phyloP scores from a whole-genome alignment of 441 rosid species.

The Erysimum pusillum region DNA sequence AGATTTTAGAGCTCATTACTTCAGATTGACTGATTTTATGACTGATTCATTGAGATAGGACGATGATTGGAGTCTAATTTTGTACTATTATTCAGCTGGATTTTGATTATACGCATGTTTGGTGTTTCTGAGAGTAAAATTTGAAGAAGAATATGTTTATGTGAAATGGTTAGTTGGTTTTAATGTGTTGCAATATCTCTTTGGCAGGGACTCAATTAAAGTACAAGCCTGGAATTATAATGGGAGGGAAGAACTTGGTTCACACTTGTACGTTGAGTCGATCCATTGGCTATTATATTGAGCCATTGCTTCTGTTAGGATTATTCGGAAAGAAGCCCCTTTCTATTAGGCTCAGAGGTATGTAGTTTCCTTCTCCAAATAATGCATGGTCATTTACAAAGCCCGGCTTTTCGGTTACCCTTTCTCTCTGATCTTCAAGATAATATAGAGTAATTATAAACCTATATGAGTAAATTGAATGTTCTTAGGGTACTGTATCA shows the following conservation, averaged over 20 bases:
- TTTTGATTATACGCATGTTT: not conserved
- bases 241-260: slow-evolving; percentile 77
- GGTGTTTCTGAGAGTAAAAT: not conserved
- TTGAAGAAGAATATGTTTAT: not conserved
- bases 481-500: not conserved
- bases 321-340: slow-evolving; percentile 80
- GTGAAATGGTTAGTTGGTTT: slow-evolving; percentile 6
- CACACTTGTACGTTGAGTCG: slow-evolving; percentile 78
- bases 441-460: not conserved
- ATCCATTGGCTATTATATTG: slow-evolving; percentile 84
- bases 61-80: not conserved
- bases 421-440: not conserved
- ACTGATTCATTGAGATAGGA: not conserved
- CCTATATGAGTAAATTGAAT: not conserved
- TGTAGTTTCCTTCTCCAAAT: not conserved
- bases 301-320: slow-evolving; percentile 79
- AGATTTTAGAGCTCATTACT: not conserved
- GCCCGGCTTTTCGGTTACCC: not conserved
- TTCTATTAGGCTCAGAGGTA: slow-evolving; percentile 76
- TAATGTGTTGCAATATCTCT: slow-evolving; percentile 2
- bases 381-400: not conserved
- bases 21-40: not conserved
- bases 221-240: slow-evolving; percentile 79
- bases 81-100: not conserved
- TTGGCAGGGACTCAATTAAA: slow-evolving; percentile 72